Percentiles rank a stretch among this genome's conserved stretches.
phyloP scores from a whole-genome alignment of 768 basidiomycete genomes.

The Mycena olivaceomarginata region DNA sequence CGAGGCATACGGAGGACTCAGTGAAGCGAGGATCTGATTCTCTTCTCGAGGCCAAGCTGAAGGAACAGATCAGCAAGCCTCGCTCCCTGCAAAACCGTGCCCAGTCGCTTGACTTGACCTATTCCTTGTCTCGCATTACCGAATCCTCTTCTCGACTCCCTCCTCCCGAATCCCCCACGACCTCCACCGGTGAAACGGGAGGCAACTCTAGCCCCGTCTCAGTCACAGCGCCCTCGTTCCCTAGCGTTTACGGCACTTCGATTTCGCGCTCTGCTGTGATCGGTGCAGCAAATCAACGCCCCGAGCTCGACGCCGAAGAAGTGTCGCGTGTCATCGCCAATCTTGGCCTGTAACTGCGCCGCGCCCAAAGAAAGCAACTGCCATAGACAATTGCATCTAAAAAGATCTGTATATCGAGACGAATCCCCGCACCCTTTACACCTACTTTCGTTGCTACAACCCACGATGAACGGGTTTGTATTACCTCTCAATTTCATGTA shows the following conservation, averaged over 20 bases:
- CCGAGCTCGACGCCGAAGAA: constrained; percentile 77
- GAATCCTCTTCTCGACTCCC: constrained; percentile 77
- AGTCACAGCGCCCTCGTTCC: constrained; percentile 86
- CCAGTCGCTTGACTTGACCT: constrained; percentile 92
- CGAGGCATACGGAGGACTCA: constrained; percentile 84
- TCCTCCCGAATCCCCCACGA: constrained; percentile 88
- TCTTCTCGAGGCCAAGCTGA: constrained; percentile 88
- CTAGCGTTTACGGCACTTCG: constrained; percentile 88
- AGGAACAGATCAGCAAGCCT: constrained; percentile 85
- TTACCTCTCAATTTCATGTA: constrained; percentile 47
- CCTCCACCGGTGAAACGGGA: constrained; percentile 83
- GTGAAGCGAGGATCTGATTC: constrained; percentile 91
- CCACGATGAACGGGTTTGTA: constrained; percentile 46
- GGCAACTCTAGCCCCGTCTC: constrained; percentile 89
- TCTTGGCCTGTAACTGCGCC: constrained; percentile 71
- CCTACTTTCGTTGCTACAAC: constrained; percentile 39
- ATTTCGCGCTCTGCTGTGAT: constrained; percentile 66
- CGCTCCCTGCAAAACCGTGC: constrained; percentile 91
- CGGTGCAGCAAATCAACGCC: constrained; percentile 65
- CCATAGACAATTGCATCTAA: constrained; percentile 28
- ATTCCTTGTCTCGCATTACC: constrained; percentile 88
- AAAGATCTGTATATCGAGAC: constrained; percentile 41
- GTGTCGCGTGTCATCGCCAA: constrained; percentile 88
- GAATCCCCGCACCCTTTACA: constrained; percentile 29
- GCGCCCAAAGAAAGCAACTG: constrained; percentile 34